Conservation (phyloP, 768 basidiomycete genomes). For the Imleria badia region DNA sequence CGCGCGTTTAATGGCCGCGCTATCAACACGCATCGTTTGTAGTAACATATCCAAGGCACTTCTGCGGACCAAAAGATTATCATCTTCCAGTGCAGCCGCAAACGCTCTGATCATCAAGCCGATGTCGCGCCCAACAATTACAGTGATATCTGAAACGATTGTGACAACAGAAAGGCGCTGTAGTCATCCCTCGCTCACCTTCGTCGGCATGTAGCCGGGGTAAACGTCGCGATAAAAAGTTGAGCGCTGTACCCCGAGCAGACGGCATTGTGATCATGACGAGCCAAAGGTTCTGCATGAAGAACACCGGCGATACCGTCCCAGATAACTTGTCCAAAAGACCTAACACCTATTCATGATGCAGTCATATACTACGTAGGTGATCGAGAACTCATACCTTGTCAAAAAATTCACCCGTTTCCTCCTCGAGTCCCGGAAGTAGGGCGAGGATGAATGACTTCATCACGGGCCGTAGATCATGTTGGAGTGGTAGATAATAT, state of each 20-base stretch:
- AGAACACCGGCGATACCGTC: conserved; percentile 84
- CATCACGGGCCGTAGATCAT: conserved; percentile 80
- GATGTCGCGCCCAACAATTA: conserved; percentile 79
- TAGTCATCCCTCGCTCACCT: conserved; percentile 43
- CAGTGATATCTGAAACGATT: conserved; percentile 51
- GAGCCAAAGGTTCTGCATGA: conserved; percentile 95
- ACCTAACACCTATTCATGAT: conserved; percentile 59
- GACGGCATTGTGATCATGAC: conserved; percentile 87
- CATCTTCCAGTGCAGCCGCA: conserved; percentile 87
- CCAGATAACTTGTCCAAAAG: conserved; percentile 81
- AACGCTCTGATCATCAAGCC: conserved; percentile 96
- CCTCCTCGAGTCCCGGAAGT: conserved; percentile 95
- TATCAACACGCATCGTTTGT: conserved; percentile 73
- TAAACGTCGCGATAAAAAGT: conserved; percentile 80
- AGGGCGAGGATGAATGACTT: conserved; percentile 93
- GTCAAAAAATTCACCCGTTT: conserved; percentile 96
- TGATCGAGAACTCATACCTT: conserved; percentile 45
- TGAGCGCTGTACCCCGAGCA: conserved; percentile 82
- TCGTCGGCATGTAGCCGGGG: conserved; percentile 69
- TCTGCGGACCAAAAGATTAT: conserved; percentile 87
- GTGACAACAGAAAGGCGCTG: conserved; percentile 1
- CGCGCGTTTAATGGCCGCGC: conserved; percentile 65
- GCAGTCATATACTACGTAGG: conserved; percentile 1
- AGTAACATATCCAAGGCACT: conserved; percentile 82
- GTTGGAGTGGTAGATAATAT: conserved; percentile 86